phyloP scores from a whole-genome alignment of 345 rosid genomes.

The Hirschfeldia incana region DNA sequence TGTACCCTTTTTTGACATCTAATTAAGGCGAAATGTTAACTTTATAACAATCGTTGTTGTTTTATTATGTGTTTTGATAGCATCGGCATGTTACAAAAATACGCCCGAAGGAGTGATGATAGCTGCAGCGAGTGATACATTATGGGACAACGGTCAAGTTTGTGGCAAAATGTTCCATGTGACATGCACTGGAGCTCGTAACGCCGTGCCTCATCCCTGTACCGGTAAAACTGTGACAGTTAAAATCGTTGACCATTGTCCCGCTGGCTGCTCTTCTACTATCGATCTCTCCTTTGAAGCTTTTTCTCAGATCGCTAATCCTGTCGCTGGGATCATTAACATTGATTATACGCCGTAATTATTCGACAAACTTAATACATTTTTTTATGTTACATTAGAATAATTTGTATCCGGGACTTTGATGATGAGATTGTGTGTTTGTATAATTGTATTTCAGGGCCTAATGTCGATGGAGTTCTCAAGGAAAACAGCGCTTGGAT shows the following conservation, averaged over 20 bases:
- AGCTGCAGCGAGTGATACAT: constrained; percentile 51
- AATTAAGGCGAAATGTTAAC: neutral
- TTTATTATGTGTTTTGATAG: constrained; percentile 30
- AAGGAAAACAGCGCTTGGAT: neutral
- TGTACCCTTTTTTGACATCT: neutral
- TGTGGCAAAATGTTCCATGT: constrained; percentile 50
- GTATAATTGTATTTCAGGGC: constrained; percentile 20
- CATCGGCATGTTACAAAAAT: constrained; percentile 44
- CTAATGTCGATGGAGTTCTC: constrained; percentile 11
- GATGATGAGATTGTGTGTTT: constrained; percentile 4
- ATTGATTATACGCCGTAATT: constrained; percentile 37
- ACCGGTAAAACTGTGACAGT: constrained; percentile 39
- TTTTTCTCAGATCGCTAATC: constrained; percentile 49
- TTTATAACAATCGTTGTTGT: neutral
- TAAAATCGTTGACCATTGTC: constrained; percentile 49
- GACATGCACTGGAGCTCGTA: constrained; percentile 42
- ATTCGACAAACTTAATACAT: neutral
- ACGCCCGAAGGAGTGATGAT: constrained; percentile 39
- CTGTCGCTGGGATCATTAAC: constrained; percentile 44
- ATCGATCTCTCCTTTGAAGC: constrained; percentile 53
- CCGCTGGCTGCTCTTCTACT: constrained; percentile 36
- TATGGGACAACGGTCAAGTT: constrained; percentile 49
- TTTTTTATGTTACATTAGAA: neutral
- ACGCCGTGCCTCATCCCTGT: constrained; percentile 47
- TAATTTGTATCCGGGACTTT: neutral